These are phyloP conservation scores for Arachis monticola DNA, from an alignment of 331 rosid species.

Conservation along the genomic window DNA sequence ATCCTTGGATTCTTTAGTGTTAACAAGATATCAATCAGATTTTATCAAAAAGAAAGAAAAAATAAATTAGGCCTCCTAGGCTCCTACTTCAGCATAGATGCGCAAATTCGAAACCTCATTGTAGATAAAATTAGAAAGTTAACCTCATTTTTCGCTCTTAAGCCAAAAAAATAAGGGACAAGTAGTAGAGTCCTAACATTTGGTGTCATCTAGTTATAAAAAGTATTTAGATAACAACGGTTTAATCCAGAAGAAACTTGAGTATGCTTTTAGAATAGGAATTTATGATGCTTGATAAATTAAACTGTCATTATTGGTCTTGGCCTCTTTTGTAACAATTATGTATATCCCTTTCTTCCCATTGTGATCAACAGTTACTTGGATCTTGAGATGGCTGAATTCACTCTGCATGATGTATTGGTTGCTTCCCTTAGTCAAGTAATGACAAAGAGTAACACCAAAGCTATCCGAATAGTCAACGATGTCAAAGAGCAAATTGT, in stretches of 20 bases:
- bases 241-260: background rate
- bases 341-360: background rate
- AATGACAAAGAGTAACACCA: slow-evolving; percentile 63
- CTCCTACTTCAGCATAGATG: background rate
- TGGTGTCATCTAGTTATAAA: background rate
- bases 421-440: slow-evolving; percentile 80
- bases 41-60: slow-evolving; percentile 8
- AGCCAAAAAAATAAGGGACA: background rate
- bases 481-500: slow-evolving; percentile 62
- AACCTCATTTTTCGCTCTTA: slow-evolving; percentile 41
- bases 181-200: background rate
- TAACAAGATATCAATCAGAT: background rate
- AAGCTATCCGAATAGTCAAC: slow-evolving; percentile 62
- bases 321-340: slow-evolving; percentile 13
- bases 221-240: background rate
- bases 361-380: slow-evolving; percentile 58
- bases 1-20: background rate
- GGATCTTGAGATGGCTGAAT: slow-evolving; percentile 92
- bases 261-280: background rate
- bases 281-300: no score
- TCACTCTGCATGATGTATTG: slow-evolving; percentile 76
- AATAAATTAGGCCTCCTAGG: background rate
- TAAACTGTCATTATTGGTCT: background rate
- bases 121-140: slow-evolving; percentile 11
- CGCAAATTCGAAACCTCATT: slow-evolving; percentile 10